These are phyloP conservation scores for Boletellus deceptivus DNA, from an alignment of 1,284 basidiomycete species.

Conservation along the genomic window DNA sequence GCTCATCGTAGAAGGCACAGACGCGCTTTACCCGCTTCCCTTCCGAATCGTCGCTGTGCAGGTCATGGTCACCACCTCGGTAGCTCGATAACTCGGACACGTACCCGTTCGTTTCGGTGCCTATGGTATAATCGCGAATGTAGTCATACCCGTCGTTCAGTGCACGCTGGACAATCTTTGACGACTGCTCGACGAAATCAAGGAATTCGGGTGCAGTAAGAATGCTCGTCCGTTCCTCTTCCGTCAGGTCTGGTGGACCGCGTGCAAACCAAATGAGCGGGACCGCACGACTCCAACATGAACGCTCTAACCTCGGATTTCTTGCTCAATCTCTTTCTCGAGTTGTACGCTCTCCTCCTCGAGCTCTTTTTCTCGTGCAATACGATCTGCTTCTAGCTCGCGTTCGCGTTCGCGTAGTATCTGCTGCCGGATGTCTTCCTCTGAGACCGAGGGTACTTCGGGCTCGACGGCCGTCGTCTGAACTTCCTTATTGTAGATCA, in stretches of 20 bases:
- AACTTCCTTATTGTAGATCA: constrained; percentile 92
- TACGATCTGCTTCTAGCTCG: constrained; percentile 63
- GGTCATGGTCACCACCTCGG: constrained; percentile 1
- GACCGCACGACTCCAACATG: not conserved
- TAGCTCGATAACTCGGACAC: constrained; percentile 25
- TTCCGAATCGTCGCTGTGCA: constrained; percentile 79
- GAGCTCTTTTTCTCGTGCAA: constrained; percentile 74
- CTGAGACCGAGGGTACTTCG: constrained; percentile 48
- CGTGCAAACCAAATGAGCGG: constrained; percentile 2
- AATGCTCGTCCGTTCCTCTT: constrained; percentile 80
- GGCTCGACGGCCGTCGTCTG: constrained; percentile 76
- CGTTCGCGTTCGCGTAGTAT: constrained; percentile 62
- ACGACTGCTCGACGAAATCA: constrained; percentile 93
- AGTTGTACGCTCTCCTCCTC: constrained; percentile 78
- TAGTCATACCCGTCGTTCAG: constrained; percentile 96
- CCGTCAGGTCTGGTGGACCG: constrained; percentile 64
- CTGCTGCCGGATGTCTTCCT: constrained; percentile 73
- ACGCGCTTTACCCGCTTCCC: constrained; percentile 84
- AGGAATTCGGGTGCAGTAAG: constrained; percentile 85
- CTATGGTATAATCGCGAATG: constrained; percentile 90
- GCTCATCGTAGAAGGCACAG: constrained; percentile 87
- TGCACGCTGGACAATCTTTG: constrained; percentile 94
- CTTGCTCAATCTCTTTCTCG: constrained; percentile 79
- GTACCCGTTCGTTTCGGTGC: constrained; percentile 72
- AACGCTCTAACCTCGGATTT: constrained; percentile 61